Conservation (phyloP, 768 basidiomycete genomes). For the Pisolithus marmoratus region DNA sequence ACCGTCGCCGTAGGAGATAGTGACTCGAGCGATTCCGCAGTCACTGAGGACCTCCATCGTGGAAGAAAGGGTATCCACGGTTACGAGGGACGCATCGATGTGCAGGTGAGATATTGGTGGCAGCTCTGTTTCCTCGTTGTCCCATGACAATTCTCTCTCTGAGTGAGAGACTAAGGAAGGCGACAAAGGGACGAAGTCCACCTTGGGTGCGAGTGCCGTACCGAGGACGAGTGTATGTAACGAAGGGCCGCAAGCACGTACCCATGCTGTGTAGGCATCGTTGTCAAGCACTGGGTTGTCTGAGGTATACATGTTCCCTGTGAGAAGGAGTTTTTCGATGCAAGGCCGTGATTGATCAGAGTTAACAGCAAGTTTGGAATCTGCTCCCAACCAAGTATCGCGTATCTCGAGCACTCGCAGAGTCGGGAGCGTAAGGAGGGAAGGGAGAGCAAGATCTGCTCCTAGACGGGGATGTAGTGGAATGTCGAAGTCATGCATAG, state of each 20-base stretch:
- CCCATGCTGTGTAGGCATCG: conserved; percentile 21
- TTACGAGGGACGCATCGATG: conserved; percentile 22
- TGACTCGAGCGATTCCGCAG: conserved; percentile 17
- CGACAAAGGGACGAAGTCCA: neutral
- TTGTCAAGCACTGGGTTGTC: conserved; percentile 11
- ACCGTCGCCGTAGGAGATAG: conserved; percentile 15
- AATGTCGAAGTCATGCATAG: conserved; percentile 56
- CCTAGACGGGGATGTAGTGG: conserved; percentile 50
- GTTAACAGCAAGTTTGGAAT: conserved; percentile 14
- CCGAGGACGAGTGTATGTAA: conserved; percentile 18
- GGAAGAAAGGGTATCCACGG: conserved; percentile 15
- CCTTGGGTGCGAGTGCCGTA: conserved; percentile 14
- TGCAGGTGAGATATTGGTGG: conserved; percentile 17
- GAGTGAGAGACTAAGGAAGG: neutral
- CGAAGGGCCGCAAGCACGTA: conserved; percentile 16
- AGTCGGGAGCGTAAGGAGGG: conserved; percentile 56
- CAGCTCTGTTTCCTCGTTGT: neutral
- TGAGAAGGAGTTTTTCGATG: conserved; percentile 20
- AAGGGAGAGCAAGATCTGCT: conserved; percentile 55
- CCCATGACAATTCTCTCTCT: neutral
- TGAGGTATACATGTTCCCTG: conserved; percentile 25
- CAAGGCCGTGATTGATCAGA: neutral
- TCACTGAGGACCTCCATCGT: conserved; percentile 14
- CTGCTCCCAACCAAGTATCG: conserved; percentile 62
- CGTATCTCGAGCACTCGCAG: conserved; percentile 58